A percentile compares a stretch with the other conserved stretches of the same genome.
These are phyloP conservation scores for Plantago elongata DNA, from an alignment of 257 asterid species.

Conservation along the genomic window DNA sequence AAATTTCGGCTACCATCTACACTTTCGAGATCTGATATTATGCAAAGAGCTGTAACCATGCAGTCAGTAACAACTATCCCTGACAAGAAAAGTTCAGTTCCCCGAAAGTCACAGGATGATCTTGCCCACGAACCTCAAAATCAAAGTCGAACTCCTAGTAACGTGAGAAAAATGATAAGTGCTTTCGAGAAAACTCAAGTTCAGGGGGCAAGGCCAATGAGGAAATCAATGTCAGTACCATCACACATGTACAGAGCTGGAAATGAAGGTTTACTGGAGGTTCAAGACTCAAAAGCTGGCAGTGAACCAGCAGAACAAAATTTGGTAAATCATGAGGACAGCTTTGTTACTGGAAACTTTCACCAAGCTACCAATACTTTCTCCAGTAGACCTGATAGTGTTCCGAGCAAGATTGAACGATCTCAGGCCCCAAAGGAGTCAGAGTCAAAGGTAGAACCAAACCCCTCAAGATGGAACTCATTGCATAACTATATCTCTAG, in stretches of 20 bases:
- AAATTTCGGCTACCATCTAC: conserved; percentile 23
- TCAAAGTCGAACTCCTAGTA: conserved; percentile 48
- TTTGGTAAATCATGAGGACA: conserved; percentile 19
- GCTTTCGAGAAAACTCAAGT: conserved; percentile 56
- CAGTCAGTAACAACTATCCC: conserved; percentile 20
- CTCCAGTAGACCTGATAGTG: conserved; percentile 21
- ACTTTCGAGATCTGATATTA: conserved; percentile 20
- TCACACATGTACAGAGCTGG: conserved; percentile 37
- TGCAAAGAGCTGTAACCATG: conserved; percentile 27
- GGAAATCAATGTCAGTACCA: conserved; percentile 37
- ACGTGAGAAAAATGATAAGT: conserved; percentile 70
- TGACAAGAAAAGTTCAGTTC: conserved; percentile 20
- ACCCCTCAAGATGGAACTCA: conserved; percentile 19
- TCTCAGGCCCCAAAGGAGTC: conserved; percentile 13
- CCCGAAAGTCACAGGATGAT: conserved; percentile 26
- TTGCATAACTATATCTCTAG: conserved; percentile 9
- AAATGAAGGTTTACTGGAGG: conserved; percentile 30
- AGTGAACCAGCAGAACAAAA: conserved; percentile 21
- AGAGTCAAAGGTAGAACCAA: conserved; percentile 18
- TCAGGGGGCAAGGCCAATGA: conserved; percentile 49
- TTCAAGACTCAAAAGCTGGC: conserved; percentile 20
- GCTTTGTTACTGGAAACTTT: conserved; percentile 13
- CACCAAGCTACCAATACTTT: conserved; percentile 8
- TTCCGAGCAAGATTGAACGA: conserved; percentile 14
- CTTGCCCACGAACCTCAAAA: conserved; percentile 20